Percentiles rank a stretch among this genome's conserved stretches.
These are phyloP conservation scores for Alternaria atra DNA, from an alignment of 2,329 filamentous ascomycete species.

Conservation along the genomic window DNA sequence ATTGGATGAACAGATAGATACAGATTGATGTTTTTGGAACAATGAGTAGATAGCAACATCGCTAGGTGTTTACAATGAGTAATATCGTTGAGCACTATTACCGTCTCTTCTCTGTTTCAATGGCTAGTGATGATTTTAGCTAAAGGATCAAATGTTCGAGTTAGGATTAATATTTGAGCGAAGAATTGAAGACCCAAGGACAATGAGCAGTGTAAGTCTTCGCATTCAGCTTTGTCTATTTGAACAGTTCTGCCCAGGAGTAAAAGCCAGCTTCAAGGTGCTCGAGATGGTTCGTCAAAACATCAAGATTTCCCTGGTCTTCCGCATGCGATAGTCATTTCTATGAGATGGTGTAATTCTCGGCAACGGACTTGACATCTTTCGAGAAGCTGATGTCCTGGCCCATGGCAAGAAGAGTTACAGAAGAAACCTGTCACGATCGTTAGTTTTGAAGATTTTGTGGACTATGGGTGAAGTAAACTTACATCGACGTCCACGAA, in stretches of 20 bases:
- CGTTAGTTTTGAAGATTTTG: conserved; percentile 32
- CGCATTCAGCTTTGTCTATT: background rate
- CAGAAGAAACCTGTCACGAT: conserved; percentile 67
- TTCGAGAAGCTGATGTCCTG: conserved; percentile 85
- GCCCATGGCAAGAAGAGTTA: conserved; percentile 76
- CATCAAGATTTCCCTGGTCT: background rate
- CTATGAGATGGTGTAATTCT: conserved; percentile 80
- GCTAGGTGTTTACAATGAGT: background rate
- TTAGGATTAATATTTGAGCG: too few species aligned
- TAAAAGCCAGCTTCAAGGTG: too few species aligned
- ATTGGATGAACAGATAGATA: background rate
- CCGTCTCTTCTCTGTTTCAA: too few species aligned
- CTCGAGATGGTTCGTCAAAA: background rate
- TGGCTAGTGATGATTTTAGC: too few species aligned
- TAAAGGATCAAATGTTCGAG: too few species aligned
- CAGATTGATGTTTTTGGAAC: background rate
- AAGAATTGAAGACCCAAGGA: too few species aligned
- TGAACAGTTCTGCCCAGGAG: background rate
- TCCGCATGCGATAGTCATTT: background rate
- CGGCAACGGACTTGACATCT: conserved; percentile 79
- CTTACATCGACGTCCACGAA: conserved; percentile 95
- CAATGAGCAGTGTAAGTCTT: background rate
- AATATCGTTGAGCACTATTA: background rate
- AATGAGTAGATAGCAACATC: background rate
- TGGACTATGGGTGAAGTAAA: conserved; percentile 31